Base-by-base conservation (phyloP, 257 asterid species). In the Thymus quinquecostatus region DNA sequence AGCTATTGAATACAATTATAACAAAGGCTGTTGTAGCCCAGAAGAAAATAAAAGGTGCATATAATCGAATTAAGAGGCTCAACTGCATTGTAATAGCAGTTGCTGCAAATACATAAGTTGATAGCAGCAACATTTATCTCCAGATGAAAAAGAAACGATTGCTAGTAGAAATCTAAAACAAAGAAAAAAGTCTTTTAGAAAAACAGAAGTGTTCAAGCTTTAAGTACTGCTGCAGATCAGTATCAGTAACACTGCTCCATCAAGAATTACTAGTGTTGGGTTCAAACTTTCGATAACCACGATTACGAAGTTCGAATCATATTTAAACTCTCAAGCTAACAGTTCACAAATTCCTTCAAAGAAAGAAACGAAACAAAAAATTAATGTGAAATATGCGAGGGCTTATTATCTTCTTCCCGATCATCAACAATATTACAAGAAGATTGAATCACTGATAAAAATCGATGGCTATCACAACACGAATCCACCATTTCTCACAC, bases 221-320 rank as follows among this genome's bases (percentile, higher is more conserved):
- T 7, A 29, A 6, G 53, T 47, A 14, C 5, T 13, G 7, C 12
- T n/a, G 33, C 66, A 32, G 40, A 2, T 57, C 7, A 45, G 60
- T 58, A 56, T 60, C 61, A 6, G 40, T 27, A 50, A 50, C 69
- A 49, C 62, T 10, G 13, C 36, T 32, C 40, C 40, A 36, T 36
- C 40, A 2, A 36, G 40, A 36, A 36, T 36, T 36, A 3, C 21
- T 34, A 61, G 41, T 27, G n/a, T 9, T 10, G 3, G 45, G 27
- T 47, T 14, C 36, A 57, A 66, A 44, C 56, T 11, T 59, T n/a
- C 47, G 60, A 32, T 27, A 61, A 66, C 41, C 7, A 72, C 49
- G 2, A 41, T 49, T 44, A 68, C 13, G 56, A 34, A 55, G 49
- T 54, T 11, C n/a, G 47, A 64, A 32, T 64, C 64, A 38, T 49